Percentiles rank a stretch among this genome's conserved stretches.
Conservation (phyloP, 306 rosid species). For the Vigna nakashimae region DNA sequence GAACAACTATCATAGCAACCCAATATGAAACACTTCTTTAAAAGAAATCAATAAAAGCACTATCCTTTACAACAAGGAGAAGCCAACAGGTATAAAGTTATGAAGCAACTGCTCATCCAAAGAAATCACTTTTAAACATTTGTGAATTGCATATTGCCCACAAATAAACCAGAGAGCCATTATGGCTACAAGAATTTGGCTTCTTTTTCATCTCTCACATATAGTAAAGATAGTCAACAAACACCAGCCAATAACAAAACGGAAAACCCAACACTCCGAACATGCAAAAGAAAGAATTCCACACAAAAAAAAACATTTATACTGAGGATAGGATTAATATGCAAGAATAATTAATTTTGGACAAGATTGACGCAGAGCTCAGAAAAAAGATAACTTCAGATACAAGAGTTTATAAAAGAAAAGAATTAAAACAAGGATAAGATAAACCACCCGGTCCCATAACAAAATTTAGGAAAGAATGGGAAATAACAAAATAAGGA, state of each 20-base stretch:
- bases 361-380: neutral
- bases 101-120: neutral
- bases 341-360: too few species aligned
- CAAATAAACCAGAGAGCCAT: neutral
- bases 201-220: conserved; percentile 19
- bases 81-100: neutral
- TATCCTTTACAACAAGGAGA: neutral
- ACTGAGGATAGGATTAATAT: neutral
- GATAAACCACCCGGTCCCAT: conserved; percentile 19
- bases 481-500: conserved; percentile 8
- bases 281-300: conserved; percentile 14
- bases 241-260: neutral
- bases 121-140: conserved; percentile 7
- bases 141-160: conserved; percentile 9
- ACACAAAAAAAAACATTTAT: neutral
- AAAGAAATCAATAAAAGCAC: neutral
- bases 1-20: too few species aligned
- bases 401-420: conserved; percentile 5
- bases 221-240: conserved; percentile 17
- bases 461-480: conserved; percentile 18
- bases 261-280: neutral
- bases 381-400: neutral
- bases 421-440: neutral
- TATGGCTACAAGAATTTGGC: conserved; percentile 4
- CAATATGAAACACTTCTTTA: neutral